A percentile compares a stretch with the other conserved stretches of the same genome.
phyloP scores from a whole-genome alignment of 805 yeast genomes.

The Saturnispora ahearnii region DNA sequence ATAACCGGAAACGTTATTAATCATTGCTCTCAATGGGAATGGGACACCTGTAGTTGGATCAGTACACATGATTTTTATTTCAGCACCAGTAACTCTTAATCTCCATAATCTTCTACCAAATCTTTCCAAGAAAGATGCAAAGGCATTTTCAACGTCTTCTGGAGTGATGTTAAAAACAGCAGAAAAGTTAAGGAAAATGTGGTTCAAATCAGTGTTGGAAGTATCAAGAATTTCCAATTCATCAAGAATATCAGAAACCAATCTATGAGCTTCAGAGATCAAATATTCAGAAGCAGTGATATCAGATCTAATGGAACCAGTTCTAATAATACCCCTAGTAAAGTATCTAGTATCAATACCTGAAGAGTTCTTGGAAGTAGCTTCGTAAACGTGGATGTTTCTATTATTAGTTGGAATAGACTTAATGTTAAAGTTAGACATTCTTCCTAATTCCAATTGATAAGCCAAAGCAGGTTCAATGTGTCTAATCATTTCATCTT shows the following conservation, averaged over 20 bases:
- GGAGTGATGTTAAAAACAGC: conserved; percentile 93
- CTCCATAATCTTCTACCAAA: conserved; percentile 97
- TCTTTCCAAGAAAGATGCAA: conserved; percentile 95
- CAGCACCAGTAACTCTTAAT: conserved; percentile 94
- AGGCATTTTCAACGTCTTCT: conserved; percentile 93
- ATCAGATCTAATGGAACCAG: conserved; percentile 90
- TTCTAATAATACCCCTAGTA: conserved; percentile 94
- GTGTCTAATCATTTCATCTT: conserved; percentile 92
- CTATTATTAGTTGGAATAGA: conserved; percentile 95
- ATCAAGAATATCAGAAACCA: conserved; percentile 93
- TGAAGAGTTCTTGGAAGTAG: conserved; percentile 86
- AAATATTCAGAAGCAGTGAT: conserved; percentile 87
- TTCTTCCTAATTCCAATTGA: conserved; percentile 90
- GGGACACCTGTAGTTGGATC: conserved; percentile 83
- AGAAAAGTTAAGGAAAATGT: conserved; percentile 92
- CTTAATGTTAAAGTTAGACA: conserved; percentile 89
- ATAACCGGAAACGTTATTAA: conserved; percentile 93
- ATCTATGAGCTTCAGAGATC: conserved; percentile 91
- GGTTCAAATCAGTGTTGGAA: conserved; percentile 91
- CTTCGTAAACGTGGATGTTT: conserved; percentile 95
- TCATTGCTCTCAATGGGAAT: conserved; percentile 93
- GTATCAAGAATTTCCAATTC: conserved; percentile 92
- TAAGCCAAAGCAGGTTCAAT: conserved; percentile 97
- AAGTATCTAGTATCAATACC: conserved; percentile 87
- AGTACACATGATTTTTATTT: conserved; percentile 89